Evolutionary conservation across 148 eudicot species (phyloP), one percentile per base, ranked within the genome.

Genomic region (Drosera capensis): DNA sequence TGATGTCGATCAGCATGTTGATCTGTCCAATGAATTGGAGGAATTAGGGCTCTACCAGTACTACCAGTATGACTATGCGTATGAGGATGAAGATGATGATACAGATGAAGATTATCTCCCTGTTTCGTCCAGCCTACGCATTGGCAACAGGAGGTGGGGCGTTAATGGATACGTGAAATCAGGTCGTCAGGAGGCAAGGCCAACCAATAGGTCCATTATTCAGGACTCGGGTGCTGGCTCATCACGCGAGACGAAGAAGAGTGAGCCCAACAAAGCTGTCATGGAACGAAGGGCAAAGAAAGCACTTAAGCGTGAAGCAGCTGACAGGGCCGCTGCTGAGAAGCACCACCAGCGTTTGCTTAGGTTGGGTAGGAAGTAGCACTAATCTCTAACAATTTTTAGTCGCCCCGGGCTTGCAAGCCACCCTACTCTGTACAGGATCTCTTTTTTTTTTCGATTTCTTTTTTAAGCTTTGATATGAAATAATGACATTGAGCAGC

Each of bases 271-370:
- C 14, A 74, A 78, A 26, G 83, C 70, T 26, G 16, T 52, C 5
- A 66, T 79, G n/a, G 96, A 90, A 15, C 75, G 92, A 15, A 70
- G 94, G 40, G 96, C 94, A 2, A 87, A 82, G 64, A 60, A 94
- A 70, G 82, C 94, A 2, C 68, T 73, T 40, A 88, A 88, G 71
- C 86, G 94, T 6, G 94, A 83, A 71, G 96, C 94, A 39, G 92
- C 90, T 36, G 80, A 77, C n/a, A 74, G 79, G 68, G 94, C 94
- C 2, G 84, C 93, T 13, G 85, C 88, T 25, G 86, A 66, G 1
- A 87, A 82, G 59, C 90, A 82, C 58, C 74, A 79, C 63, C 69
- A 77, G 56, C 90, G 70, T 46, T 54, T 87, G 68, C 70, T 60
- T 46, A 76, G 90, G 82, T 52, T 78, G 59, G 78, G 80, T 46